Conservation (phyloP, 495 filamentous ascomycete species). For the Venustampulla echinocandica region DNA sequence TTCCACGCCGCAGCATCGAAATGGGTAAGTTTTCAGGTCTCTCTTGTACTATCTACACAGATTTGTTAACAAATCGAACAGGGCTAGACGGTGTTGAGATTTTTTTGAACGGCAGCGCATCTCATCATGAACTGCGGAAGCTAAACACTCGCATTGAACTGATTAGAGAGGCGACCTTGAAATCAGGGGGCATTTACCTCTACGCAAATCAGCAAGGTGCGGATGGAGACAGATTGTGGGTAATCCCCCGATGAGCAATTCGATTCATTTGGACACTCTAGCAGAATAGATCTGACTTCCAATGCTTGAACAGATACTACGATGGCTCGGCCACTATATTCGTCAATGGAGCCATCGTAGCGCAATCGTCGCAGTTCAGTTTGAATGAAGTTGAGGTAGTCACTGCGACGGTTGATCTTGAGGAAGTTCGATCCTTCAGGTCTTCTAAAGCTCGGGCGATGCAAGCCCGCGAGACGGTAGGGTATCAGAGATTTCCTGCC, state of each 20-base stretch:
- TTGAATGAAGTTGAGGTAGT: slow-evolving; percentile 78
- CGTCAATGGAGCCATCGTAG: slow-evolving; percentile 62
- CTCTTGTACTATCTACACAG: slow-evolving; percentile 1
- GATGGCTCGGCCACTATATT: slow-evolving; percentile 74
- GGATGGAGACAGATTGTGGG: slow-evolving; percentile 49
- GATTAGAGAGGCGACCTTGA: slow-evolving; percentile 62
- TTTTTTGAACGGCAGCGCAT: slow-evolving; percentile 68
- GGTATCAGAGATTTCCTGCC: slow-evolving; percentile 8
- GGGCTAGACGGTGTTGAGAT: slow-evolving; percentile 64
- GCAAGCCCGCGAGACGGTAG: slow-evolving; percentile 23
- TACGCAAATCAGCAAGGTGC: slow-evolving; percentile 70
- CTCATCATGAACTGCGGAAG: slow-evolving; percentile 67
- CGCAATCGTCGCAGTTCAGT: slow-evolving; percentile 49
- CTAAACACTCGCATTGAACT: slow-evolving; percentile 63
- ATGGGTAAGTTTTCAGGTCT: too few relatives aligned
- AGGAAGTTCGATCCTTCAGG: slow-evolving; percentile 32
- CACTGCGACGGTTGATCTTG: slow-evolving; percentile 72
- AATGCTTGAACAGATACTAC: slow-evolving; percentile 23
- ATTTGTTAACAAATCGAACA: too few relatives aligned
- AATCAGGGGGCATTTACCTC: slow-evolving; percentile 68
- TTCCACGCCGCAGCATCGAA: too few relatives aligned
- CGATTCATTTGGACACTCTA: neutral
- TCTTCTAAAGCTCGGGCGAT: slow-evolving; percentile 30
- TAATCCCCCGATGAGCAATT: slow-evolving; percentile 10
- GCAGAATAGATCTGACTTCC: neutral